Evolutionary conservation across 331 rosid species (phyloP).

Genomic region (Quercus phellos): DNA sequence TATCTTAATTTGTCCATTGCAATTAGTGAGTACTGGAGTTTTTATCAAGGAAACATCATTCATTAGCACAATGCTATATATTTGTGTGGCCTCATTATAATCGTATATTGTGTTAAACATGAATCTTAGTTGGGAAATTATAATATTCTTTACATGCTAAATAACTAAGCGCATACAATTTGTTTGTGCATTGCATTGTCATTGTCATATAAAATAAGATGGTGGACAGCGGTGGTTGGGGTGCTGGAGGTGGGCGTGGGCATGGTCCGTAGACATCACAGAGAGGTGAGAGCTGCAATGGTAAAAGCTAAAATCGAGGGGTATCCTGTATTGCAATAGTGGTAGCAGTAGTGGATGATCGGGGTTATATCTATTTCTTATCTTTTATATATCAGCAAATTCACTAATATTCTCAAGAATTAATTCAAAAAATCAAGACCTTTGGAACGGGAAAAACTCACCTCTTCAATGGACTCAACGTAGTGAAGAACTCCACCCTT

Average conservation of each 20-base stretch:
- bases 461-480: conserved; percentile 93
- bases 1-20: background rate
- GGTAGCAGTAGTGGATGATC: background rate
- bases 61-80: background rate
- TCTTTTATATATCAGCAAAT: background rate
- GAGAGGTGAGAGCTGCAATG: background rate
- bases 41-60: background rate
- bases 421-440: background rate
- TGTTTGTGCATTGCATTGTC: background rate
- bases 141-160: background rate
- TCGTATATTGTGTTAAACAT: too few relatives aligned
- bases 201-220: background rate
- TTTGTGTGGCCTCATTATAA: too few relatives aligned
- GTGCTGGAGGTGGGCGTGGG: background rate
- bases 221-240: background rate
- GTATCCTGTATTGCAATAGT: background rate
- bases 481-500: conserved; percentile 84
- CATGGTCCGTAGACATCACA: background rate
- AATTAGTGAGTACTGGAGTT: background rate
- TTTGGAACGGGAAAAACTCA: conserved; percentile 26
- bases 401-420: too few relatives aligned
- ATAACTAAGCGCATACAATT: background rate
- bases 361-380: background rate
- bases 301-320: background rate
- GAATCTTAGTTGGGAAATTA: background rate